phyloP scores from a whole-genome alignment of 1,284 basidiomycete genomes.

The Rhodotorula sp. region DNA sequence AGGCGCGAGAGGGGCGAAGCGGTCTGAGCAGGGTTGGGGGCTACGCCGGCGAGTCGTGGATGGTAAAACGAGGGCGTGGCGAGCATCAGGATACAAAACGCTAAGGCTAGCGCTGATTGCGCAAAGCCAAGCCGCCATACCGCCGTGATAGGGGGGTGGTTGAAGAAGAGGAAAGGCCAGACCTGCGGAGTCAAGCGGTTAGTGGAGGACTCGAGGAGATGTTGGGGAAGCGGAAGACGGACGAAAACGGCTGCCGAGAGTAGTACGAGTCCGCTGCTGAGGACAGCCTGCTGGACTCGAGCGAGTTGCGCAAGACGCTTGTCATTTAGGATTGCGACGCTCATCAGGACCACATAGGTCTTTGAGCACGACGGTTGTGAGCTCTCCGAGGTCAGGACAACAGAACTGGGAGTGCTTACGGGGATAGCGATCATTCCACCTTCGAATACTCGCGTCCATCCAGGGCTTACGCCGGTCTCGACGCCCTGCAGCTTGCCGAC shows the following conservation, averaged over 20 bases:
- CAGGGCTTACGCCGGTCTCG: background rate
- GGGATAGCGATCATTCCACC: constrained; percentile 8
- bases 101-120: background rate
- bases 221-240: background rate
- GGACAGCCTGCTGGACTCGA: constrained; percentile 11
- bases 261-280: background rate
- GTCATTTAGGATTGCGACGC: constrained; percentile 8
- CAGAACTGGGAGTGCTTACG: background rate
- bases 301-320: constrained; percentile 4
- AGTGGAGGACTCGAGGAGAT: background rate
- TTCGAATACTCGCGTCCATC: constrained; percentile 16
- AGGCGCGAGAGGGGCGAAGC: constrained; percentile 34
- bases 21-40: constrained; percentile 33
- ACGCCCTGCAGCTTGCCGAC: background rate
- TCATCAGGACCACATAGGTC: constrained; percentile 17
- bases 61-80: constrained; percentile 20
- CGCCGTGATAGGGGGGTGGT: constrained; percentile 2
- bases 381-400: fast-evolving
- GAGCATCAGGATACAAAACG: constrained; percentile 19
- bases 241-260: background rate
- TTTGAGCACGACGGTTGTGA: background rate
- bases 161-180: constrained; percentile 21
- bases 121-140: constrained; percentile 17
- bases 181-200: background rate
- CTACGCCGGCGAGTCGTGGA: background rate